phyloP scores from a whole-genome alignment of 345 rosid species.

The Theobroma cacao region DNA sequence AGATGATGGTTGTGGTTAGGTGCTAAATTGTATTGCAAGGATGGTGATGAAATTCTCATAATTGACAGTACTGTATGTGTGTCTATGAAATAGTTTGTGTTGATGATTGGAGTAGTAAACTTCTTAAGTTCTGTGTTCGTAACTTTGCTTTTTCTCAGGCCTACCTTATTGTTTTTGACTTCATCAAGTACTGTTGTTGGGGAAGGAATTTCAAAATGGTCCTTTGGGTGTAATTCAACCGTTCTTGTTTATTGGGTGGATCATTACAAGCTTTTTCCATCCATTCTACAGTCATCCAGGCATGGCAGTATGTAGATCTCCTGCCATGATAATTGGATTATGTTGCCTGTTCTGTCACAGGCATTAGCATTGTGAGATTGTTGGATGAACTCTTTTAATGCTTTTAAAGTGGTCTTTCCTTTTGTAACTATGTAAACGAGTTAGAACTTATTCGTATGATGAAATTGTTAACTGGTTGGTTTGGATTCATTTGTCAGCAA shows the following conservation, averaged over 20 bases:
- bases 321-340: background rate
- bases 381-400: background rate
- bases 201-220: background rate
- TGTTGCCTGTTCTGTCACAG: background rate
- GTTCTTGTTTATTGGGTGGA: background rate
- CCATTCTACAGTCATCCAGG: background rate
- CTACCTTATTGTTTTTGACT: background rate
- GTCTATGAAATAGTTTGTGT: too few species aligned
- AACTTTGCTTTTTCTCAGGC: background rate
- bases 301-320: background rate
- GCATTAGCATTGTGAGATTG: background rate
- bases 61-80: background rate
- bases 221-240: background rate
- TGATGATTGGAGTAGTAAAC: background rate
- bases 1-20: background rate
- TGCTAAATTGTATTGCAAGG: background rate
- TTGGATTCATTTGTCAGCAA: conserved; percentile 57
- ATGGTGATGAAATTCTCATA: background rate
- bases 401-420: background rate
- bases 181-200: background rate
- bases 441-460: background rate
- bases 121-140: background rate
- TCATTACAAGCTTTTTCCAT: background rate
- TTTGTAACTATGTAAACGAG: background rate
- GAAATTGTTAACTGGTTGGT: conserved; percentile 12